Conservation (phyloP, 2,329 filamentous ascomycete genomes). For the Colletotrichum sp. region DNA sequence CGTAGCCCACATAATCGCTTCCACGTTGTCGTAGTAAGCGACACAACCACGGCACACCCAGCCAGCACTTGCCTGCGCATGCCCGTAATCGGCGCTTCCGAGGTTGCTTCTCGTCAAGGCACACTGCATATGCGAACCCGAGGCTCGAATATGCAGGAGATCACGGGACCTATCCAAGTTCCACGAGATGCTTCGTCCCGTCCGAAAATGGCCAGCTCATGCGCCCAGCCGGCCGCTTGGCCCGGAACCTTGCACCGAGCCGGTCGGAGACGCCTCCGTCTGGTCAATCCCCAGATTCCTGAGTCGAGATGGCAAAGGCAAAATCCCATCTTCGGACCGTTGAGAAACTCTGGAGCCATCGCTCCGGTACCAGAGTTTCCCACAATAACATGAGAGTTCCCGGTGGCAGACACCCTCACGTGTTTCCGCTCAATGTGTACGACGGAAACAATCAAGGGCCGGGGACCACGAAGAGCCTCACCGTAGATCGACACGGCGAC, state of each 20-base stretch:
- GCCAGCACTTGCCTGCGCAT: background rate
- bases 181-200: background rate
- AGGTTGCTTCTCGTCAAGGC: background rate
- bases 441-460: background rate
- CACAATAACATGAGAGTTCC: background rate
- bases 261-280: background rate
- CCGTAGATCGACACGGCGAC: conserved; percentile 2
- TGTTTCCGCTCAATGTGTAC: background rate
- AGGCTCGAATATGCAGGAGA: background rate
- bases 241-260: background rate
- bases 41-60: background rate
- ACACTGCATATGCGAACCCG: background rate
- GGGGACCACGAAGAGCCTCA: conserved; percentile 5
- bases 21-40: background rate
- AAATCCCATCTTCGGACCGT: background rate
- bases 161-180: background rate
- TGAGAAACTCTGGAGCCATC: conserved; percentile 6
- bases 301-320: background rate
- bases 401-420: background rate
- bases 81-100: background rate
- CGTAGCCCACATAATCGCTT: background rate
- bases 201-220: background rate
- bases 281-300: background rate
- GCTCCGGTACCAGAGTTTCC: background rate
- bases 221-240: background rate